These are phyloP conservation scores for Solanum sejunctum DNA, from an alignment of 257 asterid genomes.

Conservation along the genomic window DNA sequence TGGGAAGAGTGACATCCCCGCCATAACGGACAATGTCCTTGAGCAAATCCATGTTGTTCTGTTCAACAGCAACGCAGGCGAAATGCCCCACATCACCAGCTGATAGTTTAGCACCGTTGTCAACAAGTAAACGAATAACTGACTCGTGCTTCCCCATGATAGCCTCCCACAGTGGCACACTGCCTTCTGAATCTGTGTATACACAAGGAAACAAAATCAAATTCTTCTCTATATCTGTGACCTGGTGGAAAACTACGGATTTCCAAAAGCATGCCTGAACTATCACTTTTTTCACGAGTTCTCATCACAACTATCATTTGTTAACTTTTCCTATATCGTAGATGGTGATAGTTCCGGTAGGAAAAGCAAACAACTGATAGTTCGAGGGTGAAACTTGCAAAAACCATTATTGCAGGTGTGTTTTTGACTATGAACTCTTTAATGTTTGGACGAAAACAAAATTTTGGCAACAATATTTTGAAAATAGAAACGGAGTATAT, in stretches of 20 bases:
- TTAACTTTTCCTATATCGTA: too few relatives aligned
- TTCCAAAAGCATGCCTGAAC: too few relatives aligned
- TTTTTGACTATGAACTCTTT: background rate
- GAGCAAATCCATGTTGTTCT: constrained; percentile 24
- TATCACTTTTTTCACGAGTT: too few relatives aligned
- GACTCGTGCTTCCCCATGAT: constrained; percentile 22
- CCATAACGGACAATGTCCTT: constrained; percentile 21
- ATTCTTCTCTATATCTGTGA: background rate
- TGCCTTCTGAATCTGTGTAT: constrained; percentile 31
- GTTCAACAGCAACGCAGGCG: constrained; percentile 32
- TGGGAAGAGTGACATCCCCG: constrained; percentile 27
- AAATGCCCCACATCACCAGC: constrained; percentile 32
- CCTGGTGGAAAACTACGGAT: background rate
- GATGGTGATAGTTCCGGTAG: background rate
- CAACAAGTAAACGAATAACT: constrained; percentile 12
- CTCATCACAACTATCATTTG: too few relatives aligned
- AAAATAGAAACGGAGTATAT: background rate
- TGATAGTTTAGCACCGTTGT: constrained; percentile 31
- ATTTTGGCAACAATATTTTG: background rate
- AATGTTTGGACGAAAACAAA: background rate
- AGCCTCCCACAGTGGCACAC: constrained; percentile 41
- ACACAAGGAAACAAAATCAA: background rate
- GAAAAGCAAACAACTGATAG: background rate
- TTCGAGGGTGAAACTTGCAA: background rate
- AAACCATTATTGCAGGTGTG: background rate